phyloP scores from a whole-genome alignment of 129 eudicot species.

The Artemisia argyi region DNA sequence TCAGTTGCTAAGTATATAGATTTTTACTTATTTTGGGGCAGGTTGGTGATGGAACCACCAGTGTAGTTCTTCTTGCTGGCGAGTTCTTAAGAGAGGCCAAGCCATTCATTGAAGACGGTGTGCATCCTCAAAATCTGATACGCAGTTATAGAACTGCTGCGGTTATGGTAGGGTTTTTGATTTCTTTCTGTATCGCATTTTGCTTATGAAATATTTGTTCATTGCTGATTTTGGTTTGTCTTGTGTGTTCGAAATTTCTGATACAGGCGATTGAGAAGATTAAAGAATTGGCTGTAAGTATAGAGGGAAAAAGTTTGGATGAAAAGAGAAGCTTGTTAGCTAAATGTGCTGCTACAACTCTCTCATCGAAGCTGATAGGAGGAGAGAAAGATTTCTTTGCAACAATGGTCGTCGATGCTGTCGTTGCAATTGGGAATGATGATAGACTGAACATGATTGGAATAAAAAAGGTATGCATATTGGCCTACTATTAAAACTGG shows the following conservation, averaged over 20 bases:
- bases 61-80: conserved; percentile 96
- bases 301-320: conserved; percentile 92
- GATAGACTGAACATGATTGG: conserved; percentile 96
- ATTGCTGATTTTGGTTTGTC: not conserved
- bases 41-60: conserved; percentile 99
- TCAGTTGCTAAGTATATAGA: too few species aligned
- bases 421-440: conserved; percentile 81
- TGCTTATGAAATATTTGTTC: not conserved
- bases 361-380: conserved; percentile 96
- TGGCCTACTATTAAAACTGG: not conserved
- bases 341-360: conserved; percentile 98
- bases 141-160: conserved; percentile 74
- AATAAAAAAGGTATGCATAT: conserved; percentile 73
- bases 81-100: conserved; percentile 96
- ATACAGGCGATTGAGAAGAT: conserved; percentile 82
- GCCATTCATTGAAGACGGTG: conserved; percentile 96
- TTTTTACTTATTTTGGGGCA: conserved; percentile 25
- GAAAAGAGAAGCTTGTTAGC: conserved; percentile 87
- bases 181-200: not conserved
- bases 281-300: conserved; percentile 84
- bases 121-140: conserved; percentile 94
- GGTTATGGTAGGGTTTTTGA: conserved; percentile 51
- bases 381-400: conserved; percentile 99
- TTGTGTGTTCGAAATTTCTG: not conserved
- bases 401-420: conserved; percentile 95